Base-by-base conservation (phyloP, 2,329 filamentous ascomycete species). In the Podosphaera fusca region DNA sequence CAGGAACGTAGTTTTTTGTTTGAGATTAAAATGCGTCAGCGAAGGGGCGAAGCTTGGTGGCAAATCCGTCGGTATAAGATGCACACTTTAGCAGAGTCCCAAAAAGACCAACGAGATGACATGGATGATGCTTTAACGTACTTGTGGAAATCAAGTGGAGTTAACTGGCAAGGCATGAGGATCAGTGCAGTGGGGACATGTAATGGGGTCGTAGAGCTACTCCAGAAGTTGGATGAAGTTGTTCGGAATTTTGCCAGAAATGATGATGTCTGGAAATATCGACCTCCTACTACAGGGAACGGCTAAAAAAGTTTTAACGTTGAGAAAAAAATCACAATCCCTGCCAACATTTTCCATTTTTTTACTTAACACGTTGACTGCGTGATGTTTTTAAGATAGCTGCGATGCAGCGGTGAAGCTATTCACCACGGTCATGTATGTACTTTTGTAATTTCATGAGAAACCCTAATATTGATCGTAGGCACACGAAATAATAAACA, bases 1-100 rank as follows among this genome's bases (percentile, higher is more conserved):
- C 66, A 42, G 60, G 65, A 63, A 29, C 69, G 65, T 51, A 68
- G 69, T 21, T 64, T 80, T n/a, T 68, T 70, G 1, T 67, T 85
- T 42, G 73, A 78, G 42, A 68, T 81, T n/a, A 71, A 70, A 50
- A 69, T 80, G 54, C 70, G 70, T 56, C 67, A 70, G 8, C 73
- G 76, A 14, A 70, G 71, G 42, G 75, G 73, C 31, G 69, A 72
- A 8, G 61, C 65, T 10, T 68, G 66, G 67, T 68, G 67, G 67
- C 60, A 61, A 55, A 55, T 68, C n/a, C 54, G 54, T 50, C 64
- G 65, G 3, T 57, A 54, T 2, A 60, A 64, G 35, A 10, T 21
- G 38, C 21, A 12, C 4, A 8, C 10, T 3, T n/a, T 35, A 10
- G 14, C 9, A 7, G 31, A 33, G 3, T n/a, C 31, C 12, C 31